These are phyloP conservation scores for Boletales sp. DNA, from an alignment of 768 basidiomycete species.

Conservation along the genomic window DNA sequence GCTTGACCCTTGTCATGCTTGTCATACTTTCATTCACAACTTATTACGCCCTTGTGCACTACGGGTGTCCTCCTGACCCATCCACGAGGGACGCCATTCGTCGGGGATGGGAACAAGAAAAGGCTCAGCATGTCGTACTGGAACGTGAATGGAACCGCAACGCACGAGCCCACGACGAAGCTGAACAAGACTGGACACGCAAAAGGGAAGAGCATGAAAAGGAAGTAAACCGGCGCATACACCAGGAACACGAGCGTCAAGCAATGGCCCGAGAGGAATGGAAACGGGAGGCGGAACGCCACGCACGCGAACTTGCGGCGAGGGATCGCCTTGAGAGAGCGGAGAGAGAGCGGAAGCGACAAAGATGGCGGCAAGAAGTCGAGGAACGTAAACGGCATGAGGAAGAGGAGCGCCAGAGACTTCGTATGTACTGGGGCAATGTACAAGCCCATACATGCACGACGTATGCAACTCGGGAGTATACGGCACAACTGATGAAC, in stretches of 20 bases:
- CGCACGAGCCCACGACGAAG: not conserved
- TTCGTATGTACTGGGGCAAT: constrained; percentile 20
- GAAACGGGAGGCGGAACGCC: constrained; percentile 1
- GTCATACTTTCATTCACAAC: not conserved
- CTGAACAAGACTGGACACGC: constrained; percentile 2
- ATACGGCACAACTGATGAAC: constrained; percentile 28
- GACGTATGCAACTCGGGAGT: constrained; percentile 27
- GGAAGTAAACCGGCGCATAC: not conserved
- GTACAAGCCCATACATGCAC: constrained; percentile 21
- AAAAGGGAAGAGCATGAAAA: not conserved
- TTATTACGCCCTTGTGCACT: not conserved
- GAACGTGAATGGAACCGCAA: constrained; percentile 2
- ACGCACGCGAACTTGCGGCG: constrained; percentile 3
- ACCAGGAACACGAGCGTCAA: constrained; percentile 8
- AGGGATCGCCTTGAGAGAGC: constrained; percentile 1
- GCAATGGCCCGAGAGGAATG: constrained; percentile 1
- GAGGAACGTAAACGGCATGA: constrained; percentile 15
- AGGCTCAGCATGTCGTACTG: not conserved
- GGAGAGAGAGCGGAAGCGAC: constrained; percentile 1
- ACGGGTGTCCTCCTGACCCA: constrained; percentile 5
- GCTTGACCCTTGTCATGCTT: not conserved
- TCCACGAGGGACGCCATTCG: constrained; percentile 4
- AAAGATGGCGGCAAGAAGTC: constrained; percentile 12
- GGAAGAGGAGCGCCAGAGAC: constrained; percentile 22
- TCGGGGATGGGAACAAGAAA: constrained; percentile 6